Evolutionary conservation across 169 alveolate species (phyloP), one percentile per base, ranked within the genome.

Genomic region (Cryptosporidium ryanae): DNA sequence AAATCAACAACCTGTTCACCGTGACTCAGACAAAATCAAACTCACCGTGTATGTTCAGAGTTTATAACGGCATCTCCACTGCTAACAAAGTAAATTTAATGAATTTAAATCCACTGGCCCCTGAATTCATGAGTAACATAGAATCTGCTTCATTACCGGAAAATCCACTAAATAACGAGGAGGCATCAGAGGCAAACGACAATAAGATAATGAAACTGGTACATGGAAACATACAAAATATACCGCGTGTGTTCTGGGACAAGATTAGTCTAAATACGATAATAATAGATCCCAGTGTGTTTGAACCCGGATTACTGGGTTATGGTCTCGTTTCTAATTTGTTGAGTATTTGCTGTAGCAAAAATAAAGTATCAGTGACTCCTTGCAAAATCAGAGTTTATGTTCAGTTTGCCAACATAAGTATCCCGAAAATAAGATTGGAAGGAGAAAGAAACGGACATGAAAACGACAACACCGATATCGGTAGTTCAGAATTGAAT

Each of bases 291-390:
- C 76, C 87, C 38, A 57, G 70, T 43, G 44, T 43, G 21, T 59
- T 76, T 18, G 87, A 76, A 31, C 87, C 87, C 18, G 87, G 87
- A 23, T 38, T 76, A 32, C 25, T 76, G 25, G 87, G 87, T 43
- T 59, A 59, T 38, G 87, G 87, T 43, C 54, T 76, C 25, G 38
- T 76, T 34, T 29, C 59, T 34, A 76, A 76, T 55, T 25, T 76
- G 15, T 55, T 21, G 43, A 76, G 76, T 27, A 21, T 76, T 25
- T 65, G 17, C 32, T 44, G 13, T 23, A 27, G 7, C 25, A 55
- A 59, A 31, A n/a, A 18, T 4, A 76, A 48, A 7, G 25, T 61
- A 25, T 59, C 71, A n/a, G 71, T 76, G 23, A 61, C 57, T 31
- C 87, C 87, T 38, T 34, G 76, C 17, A 15, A 43, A 38, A 76